Base-by-base conservation (phyloP, 495 filamentous ascomycete species). In the Polyplosphaeria fusca region DNA sequence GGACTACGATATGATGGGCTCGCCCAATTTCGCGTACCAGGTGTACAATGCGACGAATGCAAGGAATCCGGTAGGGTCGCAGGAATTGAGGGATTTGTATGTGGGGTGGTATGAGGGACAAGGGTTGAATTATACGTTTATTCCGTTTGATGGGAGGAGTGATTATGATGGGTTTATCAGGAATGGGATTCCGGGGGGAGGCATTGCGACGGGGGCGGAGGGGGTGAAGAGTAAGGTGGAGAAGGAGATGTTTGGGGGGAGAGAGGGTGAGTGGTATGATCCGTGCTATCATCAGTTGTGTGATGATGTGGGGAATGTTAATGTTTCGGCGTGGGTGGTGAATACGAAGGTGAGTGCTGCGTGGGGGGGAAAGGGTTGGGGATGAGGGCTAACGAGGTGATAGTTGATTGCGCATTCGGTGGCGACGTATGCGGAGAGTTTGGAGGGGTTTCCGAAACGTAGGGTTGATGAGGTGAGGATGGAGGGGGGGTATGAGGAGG, bases 1-100 rank as follows among this genome's bases (percentile, higher is more conserved):
- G 62, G 86, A 89, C 73, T 86, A 86, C 60, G 86, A 89, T 68
- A 89, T 89, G 86, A 85, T 88, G 56, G 86, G 84, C 37, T 80
- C 75, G n/a, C 86, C 86, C 41, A 89, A 89, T 74, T 88, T 82
- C 62, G 75, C 78, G 9, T 78, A 82, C 60, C 79, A 79, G 64
- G 77, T 87, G 68, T 88, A 87, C 67, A 86, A 89, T 65, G 68
- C 77, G 18, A 87, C 81, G 69, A 82, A 83, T 70, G 58, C 76
- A 22, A 73, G 74, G 5, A 85, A 84, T 18, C 85, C 86, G 0
- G 57, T 76, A 0, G 86, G 86, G 0, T 86, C 82, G 18, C 85
- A 75, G 41, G 68, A 81, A 43, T 80, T 82, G 44, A 81, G 88
- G 69, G 68, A 75, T 37, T 66, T 86, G 57, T 88, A 87, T 64